Percentiles rank a stretch among this genome's conserved stretches.
Conservation (phyloP, 139 green algal species). For the Chlamydomonas eustigma region DNA sequence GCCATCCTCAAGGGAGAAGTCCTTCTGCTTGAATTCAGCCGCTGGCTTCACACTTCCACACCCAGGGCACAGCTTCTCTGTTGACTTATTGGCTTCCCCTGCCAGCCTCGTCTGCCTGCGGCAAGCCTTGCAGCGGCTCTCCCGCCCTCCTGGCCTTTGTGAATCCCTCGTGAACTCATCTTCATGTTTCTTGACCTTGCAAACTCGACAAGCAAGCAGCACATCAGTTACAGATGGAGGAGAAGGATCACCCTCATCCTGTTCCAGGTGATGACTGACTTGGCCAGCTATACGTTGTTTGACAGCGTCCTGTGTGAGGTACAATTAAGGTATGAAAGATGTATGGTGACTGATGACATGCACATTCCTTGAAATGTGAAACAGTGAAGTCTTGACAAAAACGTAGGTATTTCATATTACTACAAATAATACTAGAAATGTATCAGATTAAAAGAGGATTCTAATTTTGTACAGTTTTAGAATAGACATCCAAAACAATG, state of each 20-base stretch:
- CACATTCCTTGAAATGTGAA: too few species aligned
- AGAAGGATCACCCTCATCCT: not conserved
- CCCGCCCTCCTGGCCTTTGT: not conserved
- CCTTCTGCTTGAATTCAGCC: not conserved
- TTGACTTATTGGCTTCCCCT: not conserved
- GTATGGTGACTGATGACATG: not conserved
- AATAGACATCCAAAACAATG: not conserved
- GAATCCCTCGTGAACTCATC: not conserved
- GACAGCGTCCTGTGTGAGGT: not conserved
- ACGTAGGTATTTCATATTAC: not conserved
- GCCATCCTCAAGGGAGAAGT: not conserved
- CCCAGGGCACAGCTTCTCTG: not conserved
- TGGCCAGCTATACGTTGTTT: too few species aligned
- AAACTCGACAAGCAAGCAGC: not conserved
- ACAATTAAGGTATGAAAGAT: not conserved
- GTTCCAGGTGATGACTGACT: not conserved
- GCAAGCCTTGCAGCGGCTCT: constrained; percentile 1
- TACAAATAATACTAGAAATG: not conserved
- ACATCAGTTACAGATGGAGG: too few species aligned
- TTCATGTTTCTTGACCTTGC: not conserved
- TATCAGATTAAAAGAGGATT: not conserved
- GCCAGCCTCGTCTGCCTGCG: not conserved
- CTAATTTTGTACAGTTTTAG: not conserved
- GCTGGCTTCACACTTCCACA: not conserved
- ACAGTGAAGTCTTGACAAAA: too few species aligned